Base-by-base conservation (phyloP, 2,329 filamentous ascomycete genomes). In the Elsinoe arachidis region DNA sequence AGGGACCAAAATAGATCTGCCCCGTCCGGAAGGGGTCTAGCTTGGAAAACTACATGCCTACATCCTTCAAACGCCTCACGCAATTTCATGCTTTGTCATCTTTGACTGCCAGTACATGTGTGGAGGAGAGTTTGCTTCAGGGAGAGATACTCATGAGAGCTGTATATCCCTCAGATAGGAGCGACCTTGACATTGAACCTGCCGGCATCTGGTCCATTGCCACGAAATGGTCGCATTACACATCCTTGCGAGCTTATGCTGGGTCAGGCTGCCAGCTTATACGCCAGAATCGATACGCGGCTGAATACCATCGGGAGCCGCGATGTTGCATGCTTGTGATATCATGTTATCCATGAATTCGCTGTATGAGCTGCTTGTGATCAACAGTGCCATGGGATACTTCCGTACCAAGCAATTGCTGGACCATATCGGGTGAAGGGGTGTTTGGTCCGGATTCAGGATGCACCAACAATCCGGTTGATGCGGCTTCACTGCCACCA, bases 21-120 rank as follows among this genome's bases (percentile, higher is more conserved):
- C 26, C 7, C 26, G 26, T 4, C 26, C 26, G 26, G 26, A 30
- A 30, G 9, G 26, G 26, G 26, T 30, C 26, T 30, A 30, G 26
- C 26, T 30, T 30, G 26, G 26, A 30, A 30, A 30, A 30, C 26
- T 7, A 30, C 26, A 30, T 30, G 26, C 26, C 26, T 26, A 46
- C 41, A 26, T 46, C 41, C 41, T 46, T 46, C 41, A 23, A 46
- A 23, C 26, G 7, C 26, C 26, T 7, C 4, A 9, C 7, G 26
- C 7, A 30, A 30, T 30, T 30, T 5, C 26, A 30, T 53, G 49
- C 34, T 53, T 53, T 53, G 49, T 53, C 34, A 53, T 53, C n/a
- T 15, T 23, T 51, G 26, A 51, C 46, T 51, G 26, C 26, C 34
- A 15, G 26, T 35, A 51, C 19, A 34, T 19, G n/a, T 44, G n/a